phyloP scores from a whole-genome alignment of 768 basidiomycete species.

The Phallus indusiatus region DNA sequence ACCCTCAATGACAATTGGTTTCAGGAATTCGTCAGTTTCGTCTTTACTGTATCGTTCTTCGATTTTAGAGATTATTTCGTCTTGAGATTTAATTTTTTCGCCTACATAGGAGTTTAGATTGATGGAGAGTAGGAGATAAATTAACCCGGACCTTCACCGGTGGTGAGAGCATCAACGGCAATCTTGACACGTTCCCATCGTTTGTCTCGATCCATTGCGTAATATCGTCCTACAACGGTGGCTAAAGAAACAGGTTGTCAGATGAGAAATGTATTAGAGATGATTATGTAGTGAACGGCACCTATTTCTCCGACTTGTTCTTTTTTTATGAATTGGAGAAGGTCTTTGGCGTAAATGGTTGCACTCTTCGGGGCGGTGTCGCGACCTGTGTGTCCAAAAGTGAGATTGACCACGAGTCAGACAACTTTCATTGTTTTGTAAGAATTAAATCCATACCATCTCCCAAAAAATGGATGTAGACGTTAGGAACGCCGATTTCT shows the following conservation, averaged over 20 bases:
- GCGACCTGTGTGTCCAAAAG: slow-evolving; percentile 44
- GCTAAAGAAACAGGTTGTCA: slow-evolving; percentile 24
- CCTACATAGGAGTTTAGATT: slow-evolving; percentile 16
- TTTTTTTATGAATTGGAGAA: slow-evolving; percentile 69
- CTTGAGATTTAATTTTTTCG: slow-evolving; percentile 37
- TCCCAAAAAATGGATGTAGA: slow-evolving; percentile 89
- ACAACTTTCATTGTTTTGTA: background rate
- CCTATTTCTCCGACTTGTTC: slow-evolving; percentile 65
- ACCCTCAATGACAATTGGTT: slow-evolving; percentile 78
- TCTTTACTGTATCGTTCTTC: slow-evolving; percentile 74
- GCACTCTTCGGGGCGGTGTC: slow-evolving; percentile 88
- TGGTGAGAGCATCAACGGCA: slow-evolving; percentile 76
- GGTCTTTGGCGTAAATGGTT: slow-evolving; percentile 63
- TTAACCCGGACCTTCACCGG: slow-evolving; percentile 46
- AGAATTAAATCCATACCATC: slow-evolving; percentile 30
- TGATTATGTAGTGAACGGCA: background rate
- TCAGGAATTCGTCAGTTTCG: slow-evolving; percentile 91
- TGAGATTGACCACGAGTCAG: background rate
- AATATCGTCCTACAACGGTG: slow-evolving; percentile 85
- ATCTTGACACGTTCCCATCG: slow-evolving; percentile 92
- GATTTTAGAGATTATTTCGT: slow-evolving; percentile 54
- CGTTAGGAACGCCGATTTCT: slow-evolving; percentile 70
- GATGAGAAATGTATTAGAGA: background rate
- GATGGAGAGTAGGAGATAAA: background rate
- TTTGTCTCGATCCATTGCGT: slow-evolving; percentile 96